Conservation (phyloP, 352 stramenopile genomes). For the Phytopythium litorale region DNA sequence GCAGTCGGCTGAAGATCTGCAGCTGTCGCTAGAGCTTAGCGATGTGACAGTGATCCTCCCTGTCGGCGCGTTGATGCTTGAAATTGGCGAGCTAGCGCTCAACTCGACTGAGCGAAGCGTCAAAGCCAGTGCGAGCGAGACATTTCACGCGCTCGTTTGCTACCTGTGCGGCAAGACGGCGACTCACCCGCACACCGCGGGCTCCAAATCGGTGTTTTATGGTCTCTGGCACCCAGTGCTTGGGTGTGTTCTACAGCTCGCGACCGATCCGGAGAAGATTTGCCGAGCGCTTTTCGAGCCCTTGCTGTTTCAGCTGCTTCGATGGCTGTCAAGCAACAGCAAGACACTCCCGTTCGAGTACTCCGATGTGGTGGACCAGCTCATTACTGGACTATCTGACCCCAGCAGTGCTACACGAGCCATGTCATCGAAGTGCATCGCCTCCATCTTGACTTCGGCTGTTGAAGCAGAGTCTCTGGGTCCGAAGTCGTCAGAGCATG, state of each 20-base stretch:
- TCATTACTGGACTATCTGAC: conserved; percentile 52
- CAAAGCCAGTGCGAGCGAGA: conserved; percentile 61
- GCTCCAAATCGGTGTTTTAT: conserved; percentile 62
- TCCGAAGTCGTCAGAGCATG: conserved; percentile 4
- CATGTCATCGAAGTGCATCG: conserved; percentile 57
- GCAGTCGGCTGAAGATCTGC: conserved; percentile 27
- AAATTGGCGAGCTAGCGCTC: conserved; percentile 45
- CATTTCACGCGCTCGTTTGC: conserved; percentile 63
- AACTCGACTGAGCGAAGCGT: conserved; percentile 50
- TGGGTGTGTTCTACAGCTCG: conserved; percentile 44
- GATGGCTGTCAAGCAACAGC: conserved; percentile 57
- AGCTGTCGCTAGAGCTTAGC: conserved; percentile 39
- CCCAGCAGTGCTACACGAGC: conserved; percentile 49
- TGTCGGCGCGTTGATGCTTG: conserved; percentile 42
- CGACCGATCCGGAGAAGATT: conserved; percentile 69
- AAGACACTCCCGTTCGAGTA: conserved; percentile 70
- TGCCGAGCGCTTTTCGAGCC: conserved; percentile 67
- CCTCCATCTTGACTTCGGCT: conserved; percentile 38
- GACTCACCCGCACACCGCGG: conserved; percentile 52
- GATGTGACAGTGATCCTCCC: conserved; percentile 37
- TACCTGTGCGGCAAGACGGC: conserved; percentile 71
- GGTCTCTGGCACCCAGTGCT: conserved; percentile 52
- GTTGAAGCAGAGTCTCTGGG: conserved; percentile 24
- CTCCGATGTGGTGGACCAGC: conserved; percentile 48
- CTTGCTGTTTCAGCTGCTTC: conserved; percentile 66